Evolutionary conservation across 2,329 filamentous ascomycete species (phyloP), one percentile per base, ranked within the genome.

Genomic region (Aureobasidium sp.): DNA sequence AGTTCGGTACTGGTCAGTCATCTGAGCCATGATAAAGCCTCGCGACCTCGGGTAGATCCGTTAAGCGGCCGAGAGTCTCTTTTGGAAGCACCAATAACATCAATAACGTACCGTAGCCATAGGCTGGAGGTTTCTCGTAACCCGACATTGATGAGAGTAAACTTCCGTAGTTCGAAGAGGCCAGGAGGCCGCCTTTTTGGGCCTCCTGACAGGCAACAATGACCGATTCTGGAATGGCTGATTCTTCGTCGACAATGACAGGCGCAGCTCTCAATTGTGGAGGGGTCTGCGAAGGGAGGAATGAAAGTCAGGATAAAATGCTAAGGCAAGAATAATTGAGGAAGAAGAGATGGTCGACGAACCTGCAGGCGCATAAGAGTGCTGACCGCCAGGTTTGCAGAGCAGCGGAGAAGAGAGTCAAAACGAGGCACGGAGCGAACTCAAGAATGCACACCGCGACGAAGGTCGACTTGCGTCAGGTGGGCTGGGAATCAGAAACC

Each of bases 91-190:
- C 29, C 47, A 64, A 64, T 64, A 34, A 87, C 90, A 79, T 80
- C 34, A 63, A 64, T 63, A 44, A 87, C 90, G 79, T 80, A 95
- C 91, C 89, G 77, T 93, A 88, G 75, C 51, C 46, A 59, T 87
- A 82, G 76, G 86, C 81, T 75, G 88, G 85, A 63, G 85, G 77
- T 78, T 95, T 96, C 72, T 82, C 81, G 81, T 91, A 92, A 77
- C 87, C 87, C 75, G 89, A 88, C 88, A 92, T 92, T 77, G 88
- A 86, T 77, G 89, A 78, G 70, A 86, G 70, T 67, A 69, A 65
- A 59, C 66, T 68, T 58, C 67, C 65, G 61, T 69, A 69, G 61
- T 72, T 71, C 48, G 78, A 77, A 74, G 79, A 81, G 76, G 78
- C 79, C 76, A 78, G 74, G 66, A 79, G 77, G 78, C 79, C 79